Base-by-base conservation (phyloP, 2,329 filamentous ascomycete species). In the Penicillium capsulatum region DNA sequence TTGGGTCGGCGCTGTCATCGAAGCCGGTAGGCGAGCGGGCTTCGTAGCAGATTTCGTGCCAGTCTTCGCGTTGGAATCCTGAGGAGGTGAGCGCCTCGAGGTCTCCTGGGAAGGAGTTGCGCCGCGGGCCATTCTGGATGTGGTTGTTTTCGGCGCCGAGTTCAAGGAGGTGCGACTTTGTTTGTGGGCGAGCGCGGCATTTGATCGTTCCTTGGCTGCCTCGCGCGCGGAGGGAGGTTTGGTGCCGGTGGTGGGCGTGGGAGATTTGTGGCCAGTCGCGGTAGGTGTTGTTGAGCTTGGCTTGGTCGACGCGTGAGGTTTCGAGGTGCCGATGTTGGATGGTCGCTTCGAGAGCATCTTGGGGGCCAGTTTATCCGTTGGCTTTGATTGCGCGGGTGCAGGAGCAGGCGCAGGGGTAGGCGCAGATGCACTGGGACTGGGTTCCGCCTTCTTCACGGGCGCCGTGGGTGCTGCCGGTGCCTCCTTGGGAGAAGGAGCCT, bases 11-110 rank as follows among this genome's bases (percentile, higher is more conserved):
- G 69, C 60, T 7, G 64, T 66, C 34, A 61, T 58, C 14, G 68
- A 66, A 31, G 59, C 51, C 19, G 68, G 63, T 34, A 69, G 57
- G 32, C 67, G 70, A 35, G 58, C 55, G 26, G 68, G 55, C 31
- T 56, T 61, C 19, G 64, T 65, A 7, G 68, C 66, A 16, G 69
- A 70, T 40, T 57, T 69, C 7, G 66, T 44, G 15, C 56, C 57
- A 20, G 58, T 39, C 32, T 60, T 66, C 30, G 41, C 54, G 26
- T 33, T 34, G 6, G 55, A 44, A 6, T 53, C 38, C 11, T 39
- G 51, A n/a, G 50, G 40, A 19, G 53, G 38, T 9, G 53, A 48
- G 14, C 53, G 40, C 40, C 57, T 65, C 13, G 47, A 33, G 19
- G 44, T 22, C 24, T 62, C 60, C 5, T 57, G 57, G 14, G 54